phyloP scores from a whole-genome alignment of 192 early-diverging fungal species.

The Phlyctochytrium planicorne region DNA sequence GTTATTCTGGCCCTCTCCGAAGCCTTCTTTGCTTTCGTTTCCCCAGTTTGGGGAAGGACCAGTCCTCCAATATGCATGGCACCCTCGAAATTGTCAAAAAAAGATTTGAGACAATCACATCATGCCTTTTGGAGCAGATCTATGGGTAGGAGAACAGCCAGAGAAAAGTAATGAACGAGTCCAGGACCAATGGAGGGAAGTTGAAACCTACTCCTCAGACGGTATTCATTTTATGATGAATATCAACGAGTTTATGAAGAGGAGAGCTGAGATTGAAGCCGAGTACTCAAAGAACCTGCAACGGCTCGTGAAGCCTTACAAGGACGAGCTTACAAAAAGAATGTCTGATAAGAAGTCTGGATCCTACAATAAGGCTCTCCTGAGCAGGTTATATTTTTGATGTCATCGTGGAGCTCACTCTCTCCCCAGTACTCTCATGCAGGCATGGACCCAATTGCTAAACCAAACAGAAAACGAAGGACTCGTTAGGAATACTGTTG shows the following conservation, averaged over 20 bases:
- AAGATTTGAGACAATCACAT: too few relatives aligned
- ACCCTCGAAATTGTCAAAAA: slow-evolving; percentile 4
- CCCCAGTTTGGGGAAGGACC: not conserved
- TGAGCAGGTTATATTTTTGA: slow-evolving; percentile 25
- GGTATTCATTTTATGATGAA: slow-evolving; percentile 29
- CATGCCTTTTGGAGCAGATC: slow-evolving; percentile 8
- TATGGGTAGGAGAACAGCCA: slow-evolving; percentile 11
- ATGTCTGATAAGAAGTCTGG: not conserved
- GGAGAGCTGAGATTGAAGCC: slow-evolving; percentile 38
- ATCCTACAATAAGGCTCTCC: slow-evolving; percentile 23
- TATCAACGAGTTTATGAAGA: slow-evolving; percentile 45
- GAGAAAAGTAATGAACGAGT: not conserved
- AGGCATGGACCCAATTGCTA: slow-evolving; percentile 40
- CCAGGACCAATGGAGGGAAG: slow-evolving; percentile 41
- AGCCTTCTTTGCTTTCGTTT: not conserved
- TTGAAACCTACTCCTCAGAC: slow-evolving; percentile 33
- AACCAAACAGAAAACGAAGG: slow-evolving; percentile 34
- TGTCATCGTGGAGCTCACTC: not conserved
- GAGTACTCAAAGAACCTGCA: slow-evolving; percentile 36
- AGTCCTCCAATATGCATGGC: slow-evolving; percentile 8
- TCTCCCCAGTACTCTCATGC: slow-evolving; percentile 11
- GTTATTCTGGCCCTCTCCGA: slow-evolving; percentile 10
- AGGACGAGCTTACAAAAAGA: slow-evolving; percentile 32
- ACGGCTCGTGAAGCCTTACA: slow-evolving; percentile 34
- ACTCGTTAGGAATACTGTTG: slow-evolving; percentile 15